phyloP scores from a whole-genome alignment of 176 grass and related monocot species.

The Juncus inflexus region DNA sequence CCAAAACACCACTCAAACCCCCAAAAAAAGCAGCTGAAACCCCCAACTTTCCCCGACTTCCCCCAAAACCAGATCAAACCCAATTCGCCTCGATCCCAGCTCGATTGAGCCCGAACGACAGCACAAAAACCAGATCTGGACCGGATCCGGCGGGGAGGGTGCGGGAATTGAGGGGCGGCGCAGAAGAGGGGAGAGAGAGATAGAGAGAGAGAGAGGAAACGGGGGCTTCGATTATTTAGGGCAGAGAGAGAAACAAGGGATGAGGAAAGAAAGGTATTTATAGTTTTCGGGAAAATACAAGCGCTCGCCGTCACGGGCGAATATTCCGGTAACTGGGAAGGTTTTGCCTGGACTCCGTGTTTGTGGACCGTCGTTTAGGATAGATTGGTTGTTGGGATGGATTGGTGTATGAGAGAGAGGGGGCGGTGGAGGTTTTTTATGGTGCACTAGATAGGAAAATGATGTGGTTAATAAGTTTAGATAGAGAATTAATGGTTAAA shows the following conservation, averaged over 20 bases:
- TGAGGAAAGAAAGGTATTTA: constrained; percentile 64
- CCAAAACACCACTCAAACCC: neutral
- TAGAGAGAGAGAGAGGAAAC: constrained; percentile 47
- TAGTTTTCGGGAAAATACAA: constrained; percentile 99
- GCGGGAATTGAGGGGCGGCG: constrained; percentile 14
- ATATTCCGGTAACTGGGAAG: constrained; percentile 31
- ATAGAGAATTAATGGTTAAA: too few relatives aligned
- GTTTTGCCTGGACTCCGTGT: neutral
- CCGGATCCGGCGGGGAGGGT: constrained; percentile 25
- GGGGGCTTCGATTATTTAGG: constrained; percentile 36
- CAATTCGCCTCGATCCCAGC: constrained; percentile 22
- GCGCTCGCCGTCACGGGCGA: constrained; percentile 28
- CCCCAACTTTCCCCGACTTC: neutral
- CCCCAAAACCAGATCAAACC: constrained; percentile 17
- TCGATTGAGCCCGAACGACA: constrained; percentile 22
- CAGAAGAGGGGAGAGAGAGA: constrained; percentile 23
- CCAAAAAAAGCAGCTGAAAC: constrained; percentile 2
- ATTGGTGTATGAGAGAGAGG: too few relatives aligned
- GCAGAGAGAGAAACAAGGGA: constrained; percentile 42
- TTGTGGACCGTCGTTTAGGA: neutral
- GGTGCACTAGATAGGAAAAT: too few relatives aligned
- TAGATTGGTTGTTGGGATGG: too few relatives aligned
- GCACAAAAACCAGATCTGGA: constrained; percentile 11
- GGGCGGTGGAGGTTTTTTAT: too few relatives aligned
- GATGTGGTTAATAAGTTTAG: too few relatives aligned